A percentile compares a stretch with the other conserved stretches of the same genome.
Evolutionary conservation across 768 basidiomycete genomes (phyloP).

Genomic region (Panaeolus papilionaceus): DNA sequence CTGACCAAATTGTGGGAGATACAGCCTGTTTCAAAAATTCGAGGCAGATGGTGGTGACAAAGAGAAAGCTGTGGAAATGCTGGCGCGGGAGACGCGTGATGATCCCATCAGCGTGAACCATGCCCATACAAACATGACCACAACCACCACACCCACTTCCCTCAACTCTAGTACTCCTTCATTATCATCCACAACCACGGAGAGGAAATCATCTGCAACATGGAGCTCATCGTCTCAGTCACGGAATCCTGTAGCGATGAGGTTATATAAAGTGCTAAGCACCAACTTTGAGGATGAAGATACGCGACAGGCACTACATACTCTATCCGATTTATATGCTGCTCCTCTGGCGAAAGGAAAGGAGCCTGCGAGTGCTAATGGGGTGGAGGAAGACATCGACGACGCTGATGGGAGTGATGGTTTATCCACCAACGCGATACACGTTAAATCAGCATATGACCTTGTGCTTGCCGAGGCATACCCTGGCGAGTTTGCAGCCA

Average conservation of each 20-base stretch:
- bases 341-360: slow-evolving; percentile 39
- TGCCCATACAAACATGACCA: neutral
- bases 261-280: slow-evolving; percentile 90
- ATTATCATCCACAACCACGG: slow-evolving; percentile 17
- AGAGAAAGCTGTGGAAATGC: neutral
- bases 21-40: no score
- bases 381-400: slow-evolving; percentile 34
- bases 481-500: slow-evolving; percentile 69
- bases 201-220: slow-evolving; percentile 24
- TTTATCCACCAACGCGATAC: slow-evolving; percentile 22
- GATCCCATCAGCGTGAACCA: slow-evolving; percentile 1
- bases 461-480: slow-evolving; percentile 37
- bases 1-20: no score
- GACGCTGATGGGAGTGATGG: slow-evolving; percentile 42
- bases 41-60: neutral
- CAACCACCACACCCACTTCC: slow-evolving; percentile 3
- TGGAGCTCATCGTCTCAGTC: slow-evolving; percentile 30
- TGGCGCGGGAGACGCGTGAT: neutral
- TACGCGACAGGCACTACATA: slow-evolving; percentile 81
- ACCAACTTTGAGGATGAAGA: slow-evolving; percentile 80
- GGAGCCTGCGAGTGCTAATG: slow-evolving; percentile 30
- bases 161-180: neutral
- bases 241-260: slow-evolving; percentile 80
- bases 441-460: slow-evolving; percentile 4
- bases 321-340: slow-evolving; percentile 82